Percentiles rank a stretch among this genome's conserved stretches.
Conservation (phyloP, 495 filamentous ascomycete genomes). For the Penicillium egyptiacum region DNA sequence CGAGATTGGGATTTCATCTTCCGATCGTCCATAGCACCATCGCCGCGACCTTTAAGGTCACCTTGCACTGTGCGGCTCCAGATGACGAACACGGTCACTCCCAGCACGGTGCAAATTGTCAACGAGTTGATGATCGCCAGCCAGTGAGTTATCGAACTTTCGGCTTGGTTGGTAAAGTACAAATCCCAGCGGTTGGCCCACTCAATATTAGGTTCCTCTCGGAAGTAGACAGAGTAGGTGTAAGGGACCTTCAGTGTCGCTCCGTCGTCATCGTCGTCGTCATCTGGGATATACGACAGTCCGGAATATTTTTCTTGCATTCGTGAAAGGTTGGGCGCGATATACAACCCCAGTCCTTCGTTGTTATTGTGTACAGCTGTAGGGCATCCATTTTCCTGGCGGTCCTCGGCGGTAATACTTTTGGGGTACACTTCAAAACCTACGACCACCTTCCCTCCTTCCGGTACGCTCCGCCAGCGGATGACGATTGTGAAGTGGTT, state of each 20-base stretch:
- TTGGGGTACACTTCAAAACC: constrained; percentile 94
- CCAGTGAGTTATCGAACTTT: constrained; percentile 86
- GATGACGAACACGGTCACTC: constrained; percentile 82
- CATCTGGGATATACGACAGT: constrained; percentile 57
- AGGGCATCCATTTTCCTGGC: constrained; percentile 65
- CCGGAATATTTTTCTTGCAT: constrained; percentile 57
- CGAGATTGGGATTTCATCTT: constrained; percentile 57
- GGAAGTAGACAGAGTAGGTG: constrained; percentile 90
- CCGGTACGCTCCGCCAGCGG: constrained; percentile 73
- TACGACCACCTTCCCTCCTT: constrained; percentile 79
- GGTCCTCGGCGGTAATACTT: constrained; percentile 66
- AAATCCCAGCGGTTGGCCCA: constrained; percentile 90
- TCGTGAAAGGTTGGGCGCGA: constrained; percentile 60
- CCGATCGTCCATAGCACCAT: constrained; percentile 65
- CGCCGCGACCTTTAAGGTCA: constrained; percentile 73
- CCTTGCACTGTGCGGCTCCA: constrained; percentile 77
- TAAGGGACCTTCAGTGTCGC: constrained; percentile 78
- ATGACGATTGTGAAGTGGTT: constrained; percentile 91
- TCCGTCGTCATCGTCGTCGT: constrained; percentile 60
- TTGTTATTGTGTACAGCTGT: constrained; percentile 60
- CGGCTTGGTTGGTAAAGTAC: constrained; percentile 90
- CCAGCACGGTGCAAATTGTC: constrained; percentile 79
- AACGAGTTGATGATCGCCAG: constrained; percentile 89
- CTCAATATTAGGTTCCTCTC: constrained; percentile 78
- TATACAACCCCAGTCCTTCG: constrained; percentile 65